Base-by-base conservation (phyloP, 208 protist genomes). In the Leptomonas seymouri region DNA sequence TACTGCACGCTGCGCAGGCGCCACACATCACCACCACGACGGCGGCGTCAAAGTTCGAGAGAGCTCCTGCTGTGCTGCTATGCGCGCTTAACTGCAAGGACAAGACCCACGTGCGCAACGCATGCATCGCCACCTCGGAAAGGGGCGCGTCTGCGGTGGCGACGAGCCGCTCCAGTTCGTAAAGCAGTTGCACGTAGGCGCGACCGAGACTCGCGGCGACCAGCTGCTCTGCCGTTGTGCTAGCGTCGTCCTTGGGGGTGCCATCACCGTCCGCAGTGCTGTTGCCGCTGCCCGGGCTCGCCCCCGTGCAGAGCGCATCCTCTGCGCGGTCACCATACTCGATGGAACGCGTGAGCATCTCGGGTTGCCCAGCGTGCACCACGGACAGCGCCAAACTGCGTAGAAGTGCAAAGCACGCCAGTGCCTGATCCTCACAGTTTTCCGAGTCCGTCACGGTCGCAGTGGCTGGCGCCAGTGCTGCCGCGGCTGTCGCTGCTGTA, bases 101-200 rank as follows among this genome's bases (percentile, higher is more conserved):
- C 39, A 51, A 20, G 3, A 60, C 28, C 71, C 71, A 77, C 18
- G 36, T 25, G 27, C 76, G 76, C 48, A 76, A 41, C 18, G 66
- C 48, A 8, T 31, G 39, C 27, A 48, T 46, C 0, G 70, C 70
- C 46, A 69, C 20, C n/a, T 44, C 70, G 1, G 76, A 21, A 11
- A 49, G 28, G 1, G 31, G 46, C 20, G 71, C 53, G 23, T 76
- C 76, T 1, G 30, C 48, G 31, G 39, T 16, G 23, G 44, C 34
- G 27, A 39, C n/a, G 0, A 81, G 59, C 21, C 21, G 34, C 71
- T 70, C 60, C 34, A 81, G 36, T 31, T 34, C 36, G 23, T 53
- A 15, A 9, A 84, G 64, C 60, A 77, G 67, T 14, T 49, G 49
- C 23, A 65, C 3, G 57, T 80, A 84, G 4, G 64, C 63, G 14